Conservation (phyloP, 2,329 filamentous ascomycete species). For the Fusarium irregulare region DNA sequence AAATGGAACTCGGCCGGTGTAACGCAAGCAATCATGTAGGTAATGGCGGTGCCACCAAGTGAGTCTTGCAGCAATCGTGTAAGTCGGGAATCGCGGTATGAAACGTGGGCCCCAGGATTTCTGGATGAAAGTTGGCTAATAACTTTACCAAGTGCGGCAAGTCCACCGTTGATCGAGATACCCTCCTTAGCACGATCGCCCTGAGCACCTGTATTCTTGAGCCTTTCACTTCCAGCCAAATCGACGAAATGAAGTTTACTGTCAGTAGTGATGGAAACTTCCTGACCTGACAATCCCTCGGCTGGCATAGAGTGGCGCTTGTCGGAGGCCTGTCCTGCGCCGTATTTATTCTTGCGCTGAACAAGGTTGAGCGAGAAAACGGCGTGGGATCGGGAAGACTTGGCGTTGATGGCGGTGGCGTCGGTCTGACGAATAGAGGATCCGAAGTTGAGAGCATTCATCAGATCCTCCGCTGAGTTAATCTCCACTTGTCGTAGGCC, state of each 20-base stretch:
- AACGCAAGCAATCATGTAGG: constrained; percentile 99
- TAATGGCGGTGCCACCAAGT: constrained; percentile 94
- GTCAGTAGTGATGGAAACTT: constrained; percentile 83
- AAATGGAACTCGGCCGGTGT: constrained; percentile 97
- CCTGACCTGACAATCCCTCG: constrained; percentile 76
- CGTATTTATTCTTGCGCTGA: constrained; percentile 77
- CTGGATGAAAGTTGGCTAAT: constrained; percentile 97
- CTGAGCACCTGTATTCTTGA: constrained; percentile 97
- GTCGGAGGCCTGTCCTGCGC: constrained; percentile 68
- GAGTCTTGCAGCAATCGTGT: constrained; percentile 96
- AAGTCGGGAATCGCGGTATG: constrained; percentile 97
- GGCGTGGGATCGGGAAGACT: constrained; percentile 96
- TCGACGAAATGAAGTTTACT: constrained; percentile 99
- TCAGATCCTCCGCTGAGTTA: constrained; percentile 89
- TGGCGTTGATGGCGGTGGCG: constrained; percentile 95
- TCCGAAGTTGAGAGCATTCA: constrained; percentile 89
- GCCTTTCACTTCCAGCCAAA: constrained; percentile 92
- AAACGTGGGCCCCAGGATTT: constrained; percentile 88
- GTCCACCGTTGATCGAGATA: constrained; percentile 96
- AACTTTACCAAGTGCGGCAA: constrained; percentile 95
- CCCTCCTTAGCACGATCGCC: constrained; percentile 95
- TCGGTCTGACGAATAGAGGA: constrained; percentile 96
- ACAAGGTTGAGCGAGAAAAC: constrained; percentile 96
- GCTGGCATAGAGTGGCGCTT: constrained; percentile 89
- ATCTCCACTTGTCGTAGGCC: constrained; percentile 89